Base-by-base conservation (phyloP, 345 rosid species). In the Eutrema yunnanense region DNA sequence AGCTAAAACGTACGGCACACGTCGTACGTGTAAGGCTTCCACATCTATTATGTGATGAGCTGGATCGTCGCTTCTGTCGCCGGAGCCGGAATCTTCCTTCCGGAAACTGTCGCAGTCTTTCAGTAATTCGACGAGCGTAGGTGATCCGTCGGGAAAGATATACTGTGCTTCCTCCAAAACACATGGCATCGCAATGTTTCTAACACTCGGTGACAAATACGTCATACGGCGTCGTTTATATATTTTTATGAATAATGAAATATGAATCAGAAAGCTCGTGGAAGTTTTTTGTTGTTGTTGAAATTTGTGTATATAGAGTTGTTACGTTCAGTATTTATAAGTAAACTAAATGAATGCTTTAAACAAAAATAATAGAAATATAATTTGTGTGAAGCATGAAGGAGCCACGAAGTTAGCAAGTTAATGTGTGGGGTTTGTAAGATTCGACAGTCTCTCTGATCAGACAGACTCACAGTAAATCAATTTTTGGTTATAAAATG, bases 1-100 rank as follows among this genome's bases (percentile, higher is more conserved):
- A 9, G 87, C 78, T 13, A 92, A 85, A 47, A 87, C 77, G 57
- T 88, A 92, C 0, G 89, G 85, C 3, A 92, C 62, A 32, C 14
- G 51, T 14, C 9, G 51, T 67, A 57, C 44, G 14, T 52, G 10
- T 13, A 72, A 42, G 14, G 76, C 13, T 16, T 72, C 63, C 16
- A 72, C 27, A 72, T 72, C 69, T 22, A 72, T 52, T 11, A 72
- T 27, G 62, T 53, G 46, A 36, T 57, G 62, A 40, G 44, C 12
- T 2, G 44, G 14, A 53, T 42, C 63, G 0, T 72, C 69, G 62
- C 76, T 62, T 72, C 44, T 51, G 41, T 3, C n/a, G 33, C 5
- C 60, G 61, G 6, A 29, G 19, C 30, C 29, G 19, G 47, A 13
- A n/a, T 62, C 63, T 62, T 32, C 69, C 6, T 72, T 72, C 29